Evolutionary conservation across 1,139 yeast species (phyloP).

Genomic region (Protomyces inundatus): DNA sequence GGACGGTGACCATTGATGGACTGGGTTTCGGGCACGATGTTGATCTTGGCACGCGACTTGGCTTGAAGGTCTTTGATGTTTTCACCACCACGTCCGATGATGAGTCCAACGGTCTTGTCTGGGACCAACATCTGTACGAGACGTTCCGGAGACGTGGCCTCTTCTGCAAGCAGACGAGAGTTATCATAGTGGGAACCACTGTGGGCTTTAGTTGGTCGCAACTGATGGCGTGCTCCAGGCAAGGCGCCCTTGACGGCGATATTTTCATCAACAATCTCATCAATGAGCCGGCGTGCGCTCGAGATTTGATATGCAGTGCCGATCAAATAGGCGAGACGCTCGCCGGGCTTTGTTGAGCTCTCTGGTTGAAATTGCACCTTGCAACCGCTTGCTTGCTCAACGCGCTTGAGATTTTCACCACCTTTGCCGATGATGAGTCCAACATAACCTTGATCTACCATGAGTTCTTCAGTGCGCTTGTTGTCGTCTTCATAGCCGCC

Average conservation of each 20-base stretch:
- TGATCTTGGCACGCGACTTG: constrained; percentile 29
- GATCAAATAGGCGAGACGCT: constrained; percentile 32
- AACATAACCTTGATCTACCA: constrained; percentile 33
- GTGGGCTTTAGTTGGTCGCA: constrained; percentile 9
- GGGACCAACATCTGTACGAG: constrained; percentile 28
- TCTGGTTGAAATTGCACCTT: constrained; percentile 32
- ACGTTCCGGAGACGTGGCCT: constrained; percentile 24
- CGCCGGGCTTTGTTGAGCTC: constrained; percentile 26
- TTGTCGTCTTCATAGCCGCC: constrained; percentile 2
- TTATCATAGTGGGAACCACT: constrained; percentile 12
- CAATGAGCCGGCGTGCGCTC: constrained; percentile 30
- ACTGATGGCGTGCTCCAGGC: constrained; percentile 29
- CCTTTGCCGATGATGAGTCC: constrained; percentile 35
- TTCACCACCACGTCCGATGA: constrained; percentile 33
- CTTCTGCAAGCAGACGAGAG: constrained; percentile 8
- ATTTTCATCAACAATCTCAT: constrained; percentile 32
- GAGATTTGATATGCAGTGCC: constrained; percentile 31
- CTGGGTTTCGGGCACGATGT: constrained; percentile 29
- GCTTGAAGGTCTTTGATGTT: constrained; percentile 31
- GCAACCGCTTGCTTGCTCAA: constrained; percentile 33
- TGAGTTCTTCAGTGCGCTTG: constrained; percentile 28
- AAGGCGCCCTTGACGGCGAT: constrained; percentile 30
- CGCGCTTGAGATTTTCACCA: constrained; percentile 33
- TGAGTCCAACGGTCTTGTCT: constrained; percentile 30
- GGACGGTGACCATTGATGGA: constrained; percentile 29